Evolutionary conservation across 179 eudicot species (phyloP).

Genomic region (Beta lomatogona): DNA sequence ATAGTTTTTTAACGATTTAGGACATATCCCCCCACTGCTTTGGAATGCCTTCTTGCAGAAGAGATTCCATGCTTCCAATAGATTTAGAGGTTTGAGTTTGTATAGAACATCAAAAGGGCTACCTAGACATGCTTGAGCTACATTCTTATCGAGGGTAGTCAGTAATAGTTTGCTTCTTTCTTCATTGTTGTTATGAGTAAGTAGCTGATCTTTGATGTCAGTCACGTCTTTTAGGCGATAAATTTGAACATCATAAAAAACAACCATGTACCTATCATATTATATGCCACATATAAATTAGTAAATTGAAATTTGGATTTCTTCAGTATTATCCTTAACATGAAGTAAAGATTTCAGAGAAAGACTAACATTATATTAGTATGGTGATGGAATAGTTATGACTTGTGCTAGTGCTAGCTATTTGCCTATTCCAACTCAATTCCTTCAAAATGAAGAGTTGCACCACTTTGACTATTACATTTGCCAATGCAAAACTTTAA

Average conservation of each 20-base stretch:
- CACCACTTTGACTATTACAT: no score
- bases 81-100: neutral
- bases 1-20: neutral
- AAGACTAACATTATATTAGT: no score
- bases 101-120: neutral
- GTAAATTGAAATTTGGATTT: neutral
- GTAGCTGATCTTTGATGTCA: neutral
- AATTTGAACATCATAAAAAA: neutral
- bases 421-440: no score
- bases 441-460: no score
- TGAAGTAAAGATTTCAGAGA: no score
- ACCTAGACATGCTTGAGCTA: conserved; percentile 8
- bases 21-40: neutral
- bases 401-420: no score
- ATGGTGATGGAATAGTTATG: no score
- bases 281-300: neutral
- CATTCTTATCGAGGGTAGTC: neutral
- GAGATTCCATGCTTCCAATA: neutral
- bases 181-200: neutral
- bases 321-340: neutral
- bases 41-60: conserved; percentile 15
- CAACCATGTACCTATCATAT: conserved; percentile 5
- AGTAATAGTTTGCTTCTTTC: conserved; percentile 7
- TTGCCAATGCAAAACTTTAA: no score
- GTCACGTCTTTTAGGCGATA: no score